Evolutionary conservation across 75 land plant genomes (phyloP).

Genomic region (Pinus albicaulis): DNA sequence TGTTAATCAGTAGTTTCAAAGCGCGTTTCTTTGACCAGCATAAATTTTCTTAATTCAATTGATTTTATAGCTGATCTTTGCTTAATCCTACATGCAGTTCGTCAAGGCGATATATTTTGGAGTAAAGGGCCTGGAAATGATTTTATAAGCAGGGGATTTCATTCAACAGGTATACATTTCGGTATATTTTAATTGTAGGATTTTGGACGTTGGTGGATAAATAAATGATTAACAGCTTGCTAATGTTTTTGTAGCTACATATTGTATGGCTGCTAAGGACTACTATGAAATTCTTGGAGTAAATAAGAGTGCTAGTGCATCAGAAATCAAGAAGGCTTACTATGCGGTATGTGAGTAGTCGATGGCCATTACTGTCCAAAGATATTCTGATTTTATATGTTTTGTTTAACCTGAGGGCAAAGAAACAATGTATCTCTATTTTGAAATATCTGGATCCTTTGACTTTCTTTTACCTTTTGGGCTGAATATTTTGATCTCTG

Average conservation of each 20-base stretch:
- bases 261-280: constrained; percentile 31
- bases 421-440: too few species aligned
- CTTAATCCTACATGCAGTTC: background rate
- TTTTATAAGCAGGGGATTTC: background rate
- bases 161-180: constrained; percentile 1
- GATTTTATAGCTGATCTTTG: too few species aligned
- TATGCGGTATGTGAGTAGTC: constrained; percentile 51
- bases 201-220: background rate
- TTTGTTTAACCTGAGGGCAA: too few species aligned
- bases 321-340: constrained; percentile 95
- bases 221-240: background rate
- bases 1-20: too few species aligned
- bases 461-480: background rate
- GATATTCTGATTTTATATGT: too few species aligned
- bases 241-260: background rate
- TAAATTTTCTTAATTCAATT: too few species aligned
- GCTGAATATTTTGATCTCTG: background rate
- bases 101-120: background rate
- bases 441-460: background rate
- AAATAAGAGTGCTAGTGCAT: constrained; percentile 51
- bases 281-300: constrained; percentile 92
- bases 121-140: background rate
- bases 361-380: too few species aligned
- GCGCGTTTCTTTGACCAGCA: too few species aligned
- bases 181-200: background rate